Evolutionary conservation across 345 rosid species (phyloP), one percentile per base, ranked within the genome.

Genomic region (Lepidium africanum): DNA sequence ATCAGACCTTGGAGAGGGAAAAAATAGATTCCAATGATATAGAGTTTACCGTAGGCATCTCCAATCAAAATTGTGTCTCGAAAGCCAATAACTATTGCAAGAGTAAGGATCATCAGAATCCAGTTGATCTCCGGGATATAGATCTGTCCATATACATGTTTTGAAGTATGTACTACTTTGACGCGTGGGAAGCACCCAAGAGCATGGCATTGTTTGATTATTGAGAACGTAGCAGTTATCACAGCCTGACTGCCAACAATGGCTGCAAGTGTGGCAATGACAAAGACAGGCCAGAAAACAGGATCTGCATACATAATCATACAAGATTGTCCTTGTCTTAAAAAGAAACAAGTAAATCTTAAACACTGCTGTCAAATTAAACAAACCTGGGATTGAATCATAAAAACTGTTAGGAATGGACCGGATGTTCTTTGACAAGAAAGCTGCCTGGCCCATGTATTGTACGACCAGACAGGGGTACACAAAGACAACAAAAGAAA

Each of bases 401-500:
- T 79, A 92, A 74, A 92, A 92, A 75, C 87, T 84, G 76, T 84
- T 37, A 25, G 76, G 30, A 41, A 88, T 61, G 25, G 78, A 79
- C 1, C 15, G 16, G 16, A 76, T 80, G 77, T 90, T 68, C 81
- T 81, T 88, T 33, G 98, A 92, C 69, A 92, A 82, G 82, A 78
- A 92, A 36, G 98, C 97, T 78, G 97, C 96, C 77, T 92, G 98
- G 41, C 96, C 98, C 98, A 92, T 90, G 82, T 92, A 92, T 77
- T 92, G 98, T 63, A 90, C 82, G 69, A 90, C 96, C 87, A 92
- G 81, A 80, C 97, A 90, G 10, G 97, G 98, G 78, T 92, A 92
- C 71, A 92, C 73, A 19, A 84, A 79, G 71, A 81, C 70, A 17
- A 82, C 80, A 70, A 92, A 92, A 11, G 96, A 92, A 65, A 92